Conservation (phyloP, 495 filamentous ascomycete species). For the Corynascus novoguineensis region DNA sequence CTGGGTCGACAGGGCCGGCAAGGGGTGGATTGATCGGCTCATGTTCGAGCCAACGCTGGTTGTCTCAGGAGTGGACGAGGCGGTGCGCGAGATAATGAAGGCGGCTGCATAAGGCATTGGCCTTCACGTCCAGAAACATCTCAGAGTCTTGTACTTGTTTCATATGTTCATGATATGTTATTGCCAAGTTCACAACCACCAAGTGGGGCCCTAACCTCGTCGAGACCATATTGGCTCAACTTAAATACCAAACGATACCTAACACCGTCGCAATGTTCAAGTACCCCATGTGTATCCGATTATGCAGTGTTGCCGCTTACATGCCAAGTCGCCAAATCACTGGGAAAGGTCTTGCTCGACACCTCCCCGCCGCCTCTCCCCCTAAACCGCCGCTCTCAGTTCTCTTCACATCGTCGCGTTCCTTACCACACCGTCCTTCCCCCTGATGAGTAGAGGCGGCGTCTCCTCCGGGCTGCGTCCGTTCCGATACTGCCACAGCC, state of each 20-base stretch:
- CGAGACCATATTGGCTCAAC: too few species aligned
- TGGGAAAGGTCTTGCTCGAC: too few species aligned
- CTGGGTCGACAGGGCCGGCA: slow-evolving; percentile 61
- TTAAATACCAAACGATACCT: background rate
- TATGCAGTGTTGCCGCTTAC: too few species aligned
- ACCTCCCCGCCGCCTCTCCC: background rate
- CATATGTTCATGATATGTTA: background rate
- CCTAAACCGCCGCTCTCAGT: background rate
- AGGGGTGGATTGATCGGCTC: slow-evolving; percentile 50
- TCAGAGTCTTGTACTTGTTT: too few species aligned
- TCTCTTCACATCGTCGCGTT: slow-evolving; percentile 18
- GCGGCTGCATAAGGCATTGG: too few species aligned
- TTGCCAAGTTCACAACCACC: background rate
- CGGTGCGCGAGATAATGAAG: slow-evolving; percentile 33
- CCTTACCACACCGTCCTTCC: slow-evolving; percentile 19
- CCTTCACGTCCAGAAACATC: too few species aligned
- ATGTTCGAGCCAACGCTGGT: slow-evolving; percentile 41
- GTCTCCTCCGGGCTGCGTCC: slow-evolving; percentile 51
- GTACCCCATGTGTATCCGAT: too few species aligned
- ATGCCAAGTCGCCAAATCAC: too few species aligned
- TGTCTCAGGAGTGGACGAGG: slow-evolving; percentile 46
- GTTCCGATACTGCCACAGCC: slow-evolving; percentile 69
- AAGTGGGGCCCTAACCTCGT: too few species aligned
- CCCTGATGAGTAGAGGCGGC: slow-evolving; percentile 20
- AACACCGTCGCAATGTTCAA: background rate